Conservation (phyloP, 2,329 filamentous ascomycete species). For the Canariomyces notabilis region DNA sequence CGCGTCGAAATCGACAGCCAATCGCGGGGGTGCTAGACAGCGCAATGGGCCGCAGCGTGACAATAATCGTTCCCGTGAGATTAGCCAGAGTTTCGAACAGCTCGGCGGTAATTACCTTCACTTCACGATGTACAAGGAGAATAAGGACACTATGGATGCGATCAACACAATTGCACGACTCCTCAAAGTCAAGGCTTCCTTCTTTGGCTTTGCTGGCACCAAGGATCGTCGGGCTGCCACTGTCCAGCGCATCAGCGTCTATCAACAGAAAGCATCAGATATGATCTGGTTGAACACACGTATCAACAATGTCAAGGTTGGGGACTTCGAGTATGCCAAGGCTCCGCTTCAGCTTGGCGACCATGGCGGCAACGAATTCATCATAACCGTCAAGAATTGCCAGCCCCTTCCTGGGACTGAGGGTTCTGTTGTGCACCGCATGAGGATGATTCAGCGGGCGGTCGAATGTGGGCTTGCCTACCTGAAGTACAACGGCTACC, state of each 20-base stretch:
- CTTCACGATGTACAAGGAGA: conserved; percentile 93
- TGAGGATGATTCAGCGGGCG: conserved; percentile 41
- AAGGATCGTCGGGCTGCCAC: conserved; percentile 88
- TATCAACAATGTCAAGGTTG: conserved; percentile 60
- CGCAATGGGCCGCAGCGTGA: conserved; percentile 22
- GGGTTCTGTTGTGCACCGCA: conserved; percentile 44
- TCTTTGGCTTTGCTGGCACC: conserved; percentile 74
- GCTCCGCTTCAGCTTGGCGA: conserved; percentile 75
- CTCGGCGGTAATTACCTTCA: conserved; percentile 72
- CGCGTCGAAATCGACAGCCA: conserved; percentile 49
- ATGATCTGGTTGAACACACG: conserved; percentile 62
- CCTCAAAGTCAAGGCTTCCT: conserved; percentile 67
- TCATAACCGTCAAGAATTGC: conserved; percentile 85
- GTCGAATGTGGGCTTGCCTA: conserved; percentile 58
- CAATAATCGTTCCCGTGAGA: conserved; percentile 13
- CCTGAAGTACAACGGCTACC: conserved; percentile 71
- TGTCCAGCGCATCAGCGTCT: conserved; percentile 70
- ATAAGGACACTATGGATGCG: conserved; percentile 93
- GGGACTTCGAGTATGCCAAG: conserved; percentile 74
- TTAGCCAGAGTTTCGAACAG: conserved; percentile 20
- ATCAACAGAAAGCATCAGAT: conserved; percentile 47
- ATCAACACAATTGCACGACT: conserved; percentile 70
- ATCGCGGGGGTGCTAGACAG: conserved; percentile 24
- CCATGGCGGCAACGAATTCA: conserved; percentile 84
- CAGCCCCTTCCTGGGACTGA: conserved; percentile 45